Conservation (phyloP, 495 filamentous ascomycete genomes). For the Talaromyces ruber region DNA sequence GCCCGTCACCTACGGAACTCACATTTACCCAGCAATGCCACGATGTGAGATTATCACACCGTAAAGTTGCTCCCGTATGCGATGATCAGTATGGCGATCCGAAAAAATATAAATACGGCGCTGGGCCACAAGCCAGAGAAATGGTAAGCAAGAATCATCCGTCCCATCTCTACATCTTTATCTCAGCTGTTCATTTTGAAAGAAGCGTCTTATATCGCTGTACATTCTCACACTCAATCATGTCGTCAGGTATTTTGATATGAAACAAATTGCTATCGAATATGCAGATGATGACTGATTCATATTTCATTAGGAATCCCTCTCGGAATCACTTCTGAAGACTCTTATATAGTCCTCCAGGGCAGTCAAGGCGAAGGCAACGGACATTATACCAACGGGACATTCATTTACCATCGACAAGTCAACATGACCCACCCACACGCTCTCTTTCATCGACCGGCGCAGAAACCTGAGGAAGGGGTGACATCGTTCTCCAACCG, state of each 20-base stretch:
- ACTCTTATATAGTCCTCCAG: background rate
- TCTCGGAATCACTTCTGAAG: background rate
- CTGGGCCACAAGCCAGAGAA: background rate
- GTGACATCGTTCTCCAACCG: no score
- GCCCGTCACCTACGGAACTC: background rate
- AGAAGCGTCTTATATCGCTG: background rate
- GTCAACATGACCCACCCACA: background rate
- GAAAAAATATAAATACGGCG: background rate
- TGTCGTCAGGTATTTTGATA: background rate
- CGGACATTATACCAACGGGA: background rate
- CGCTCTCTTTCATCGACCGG: background rate
- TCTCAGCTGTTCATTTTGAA: background rate
- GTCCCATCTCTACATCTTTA: background rate
- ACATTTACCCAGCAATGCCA: background rate
- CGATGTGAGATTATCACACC: background rate
- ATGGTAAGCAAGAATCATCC: background rate
- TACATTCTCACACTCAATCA: background rate
- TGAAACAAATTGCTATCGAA: background rate
- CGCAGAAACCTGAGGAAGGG: background rate
- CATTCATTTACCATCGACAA: background rate
- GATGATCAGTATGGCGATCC: background rate
- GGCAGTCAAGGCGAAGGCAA: background rate
- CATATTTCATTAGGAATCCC: background rate
- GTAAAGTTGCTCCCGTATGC: background rate
- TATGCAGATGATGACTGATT: background rate